Evolutionary conservation across 2,329 filamentous ascomycete genomes (phyloP), one percentile per base, ranked within the genome.

Genomic region (Alternaria sp.): DNA sequence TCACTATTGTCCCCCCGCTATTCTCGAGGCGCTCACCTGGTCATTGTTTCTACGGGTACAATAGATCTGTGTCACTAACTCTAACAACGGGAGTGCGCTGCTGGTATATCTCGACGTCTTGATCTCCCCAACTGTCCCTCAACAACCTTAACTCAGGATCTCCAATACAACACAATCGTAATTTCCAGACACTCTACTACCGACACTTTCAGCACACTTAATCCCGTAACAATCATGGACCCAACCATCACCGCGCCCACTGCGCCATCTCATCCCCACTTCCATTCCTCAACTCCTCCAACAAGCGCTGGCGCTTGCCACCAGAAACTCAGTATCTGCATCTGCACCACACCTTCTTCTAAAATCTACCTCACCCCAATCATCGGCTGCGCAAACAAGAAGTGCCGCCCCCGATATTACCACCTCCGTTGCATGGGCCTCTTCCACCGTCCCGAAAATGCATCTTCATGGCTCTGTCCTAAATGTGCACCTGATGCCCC

Each of bases 381-480:
- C 6, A 48, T 60, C 7, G 14, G 34, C 40, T 60, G 58, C 54
- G 27, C 46, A 7, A 38, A 48, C 45, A 11, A 7, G 4, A 38
- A 32, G 9, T 57, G 53, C 41, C 40, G 46, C 20, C 49, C 32
- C 4, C 46, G 54, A 3, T 57, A 40, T 32, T 60, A 41, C 46
- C 58, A 60, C 48, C 14, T 52, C 11, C 41, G 18, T 34, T 60
- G 58, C 20, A 41, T 52, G 3, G 58, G 48, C 8, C 41, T 57
- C 3, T 4, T 28, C 3, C 40, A 43, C 2, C 53, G 14, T 11
- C 25, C 38, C 20, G 14, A 18, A 11, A 27, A 30, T n/a, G 16
- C 3, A 2, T 11, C 4, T 4, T 11, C 18, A 5, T 60, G 58
- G 58, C 34, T 41, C 7, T 60, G 58, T 41, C 22, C 27, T 12